Percentiles rank a stretch among this genome's conserved stretches.
Evolutionary conservation across 177 flowering plant genomes (phyloP).

Genomic region (Vitis hybrid): DNA sequence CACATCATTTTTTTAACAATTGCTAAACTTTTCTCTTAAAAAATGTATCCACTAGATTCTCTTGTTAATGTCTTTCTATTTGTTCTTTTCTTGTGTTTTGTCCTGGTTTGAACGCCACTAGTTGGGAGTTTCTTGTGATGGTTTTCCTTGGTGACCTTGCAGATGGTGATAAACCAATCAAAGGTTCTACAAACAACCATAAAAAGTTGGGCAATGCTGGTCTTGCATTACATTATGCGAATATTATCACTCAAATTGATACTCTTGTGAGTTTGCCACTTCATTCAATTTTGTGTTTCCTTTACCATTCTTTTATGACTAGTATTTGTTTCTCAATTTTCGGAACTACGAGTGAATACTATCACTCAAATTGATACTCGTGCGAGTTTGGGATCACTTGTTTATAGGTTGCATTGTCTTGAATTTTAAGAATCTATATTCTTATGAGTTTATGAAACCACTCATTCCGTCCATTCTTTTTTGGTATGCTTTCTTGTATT

Average conservation of each 20-base stretch:
- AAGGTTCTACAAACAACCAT: constrained; percentile 26
- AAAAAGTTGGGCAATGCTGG: constrained; percentile 56
- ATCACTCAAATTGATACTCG: no score
- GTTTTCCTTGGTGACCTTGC: constrained; percentile 14
- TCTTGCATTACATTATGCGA: constrained; percentile 65
- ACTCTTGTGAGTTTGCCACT: constrained; percentile 45
- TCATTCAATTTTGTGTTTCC: neutral
- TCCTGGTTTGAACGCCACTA: neutral
- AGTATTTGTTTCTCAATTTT: neutral
- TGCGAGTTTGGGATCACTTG: no score
- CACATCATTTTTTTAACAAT: no score
- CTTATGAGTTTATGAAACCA: no score
- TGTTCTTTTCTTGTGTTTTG: neutral
- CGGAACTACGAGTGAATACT: neutral
- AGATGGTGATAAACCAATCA: constrained; percentile 35
- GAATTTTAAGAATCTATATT: no score
- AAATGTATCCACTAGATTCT: neutral
- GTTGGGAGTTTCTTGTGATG: neutral
- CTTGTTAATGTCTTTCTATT: neutral
- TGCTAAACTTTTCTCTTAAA: no score
- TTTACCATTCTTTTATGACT: neutral
- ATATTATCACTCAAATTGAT: constrained; percentile 57
- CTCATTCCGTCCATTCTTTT: no score
- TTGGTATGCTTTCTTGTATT: no score
- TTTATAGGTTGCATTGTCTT: no score